Percentiles rank a stretch among this genome's conserved stretches.
Conservation (phyloP, 176 grass and related monocot genomes). For the Musa troglodytarum region DNA sequence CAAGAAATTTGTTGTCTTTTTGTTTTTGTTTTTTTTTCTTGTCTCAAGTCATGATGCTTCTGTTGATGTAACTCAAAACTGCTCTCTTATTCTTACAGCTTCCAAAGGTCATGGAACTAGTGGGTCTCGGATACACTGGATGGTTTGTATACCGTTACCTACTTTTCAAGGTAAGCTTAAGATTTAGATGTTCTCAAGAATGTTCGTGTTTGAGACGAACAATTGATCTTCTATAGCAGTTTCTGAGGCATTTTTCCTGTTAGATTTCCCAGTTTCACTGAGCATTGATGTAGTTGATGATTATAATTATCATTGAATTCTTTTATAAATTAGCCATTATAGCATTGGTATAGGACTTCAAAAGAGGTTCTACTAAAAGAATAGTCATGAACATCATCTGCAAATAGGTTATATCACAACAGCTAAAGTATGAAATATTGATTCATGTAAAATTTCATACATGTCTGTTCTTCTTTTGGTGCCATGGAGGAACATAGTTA, state of each 20-base stretch:
- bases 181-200: not conserved
- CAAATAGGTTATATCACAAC: no score
- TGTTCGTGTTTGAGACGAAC: not conserved
- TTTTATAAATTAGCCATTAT: not conserved
- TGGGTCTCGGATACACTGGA: slow-evolving; percentile 90
- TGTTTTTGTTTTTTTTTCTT: no score
- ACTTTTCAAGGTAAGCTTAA: slow-evolving; percentile 77
- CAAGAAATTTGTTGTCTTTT: no score
- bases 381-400: not conserved
- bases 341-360: not conserved
- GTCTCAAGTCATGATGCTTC: not conserved
- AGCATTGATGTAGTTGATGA: not conserved
- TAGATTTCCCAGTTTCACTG: not conserved
- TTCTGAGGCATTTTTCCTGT: not conserved
- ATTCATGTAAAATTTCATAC: no score
- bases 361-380: not conserved
- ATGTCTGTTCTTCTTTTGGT: no score
- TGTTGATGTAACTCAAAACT: not conserved
- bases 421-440: no score
- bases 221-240: not conserved
- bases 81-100: slow-evolving; percentile 41
- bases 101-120: slow-evolving; percentile 86
- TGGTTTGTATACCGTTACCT: slow-evolving; percentile 99
- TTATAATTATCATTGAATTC: not conserved
- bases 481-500: no score